These are phyloP conservation scores for Calycina herbarum DNA, from an alignment of 2,329 filamentous ascomycete genomes.

Conservation along the genomic window DNA sequence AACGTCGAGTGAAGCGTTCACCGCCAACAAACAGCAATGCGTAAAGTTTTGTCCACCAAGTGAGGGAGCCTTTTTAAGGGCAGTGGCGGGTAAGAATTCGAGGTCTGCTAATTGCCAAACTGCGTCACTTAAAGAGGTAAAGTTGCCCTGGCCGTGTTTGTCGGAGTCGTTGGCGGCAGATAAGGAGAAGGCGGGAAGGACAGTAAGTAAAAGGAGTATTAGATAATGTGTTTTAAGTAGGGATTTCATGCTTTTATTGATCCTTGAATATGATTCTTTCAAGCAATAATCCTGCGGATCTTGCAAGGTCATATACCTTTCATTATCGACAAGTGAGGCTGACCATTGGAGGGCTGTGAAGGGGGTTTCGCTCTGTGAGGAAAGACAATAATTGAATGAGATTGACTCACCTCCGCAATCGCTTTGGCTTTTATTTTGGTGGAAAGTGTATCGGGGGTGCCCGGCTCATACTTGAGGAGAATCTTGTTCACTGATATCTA, in stretches of 20 bases:
- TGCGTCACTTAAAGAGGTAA: conserved; percentile 11
- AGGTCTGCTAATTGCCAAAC: conserved; percentile 12
- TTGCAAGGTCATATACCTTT: neutral
- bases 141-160: conserved; percentile 8
- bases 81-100: neutral
- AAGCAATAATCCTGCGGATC: neutral
- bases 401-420: neutral
- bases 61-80: neutral
- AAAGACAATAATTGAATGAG: neutral
- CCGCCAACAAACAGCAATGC: conserved; percentile 23
- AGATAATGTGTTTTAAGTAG: neutral
- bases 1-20: conserved; percentile 18
- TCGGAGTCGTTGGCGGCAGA: neutral
- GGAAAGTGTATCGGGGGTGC: too few species aligned
- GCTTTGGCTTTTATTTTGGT: neutral
- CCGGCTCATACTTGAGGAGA: too few species aligned
- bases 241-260: neutral
- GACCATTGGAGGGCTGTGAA: neutral
- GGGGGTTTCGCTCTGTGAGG: neutral
- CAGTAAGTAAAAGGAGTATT: neutral
- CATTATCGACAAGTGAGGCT: conserved; percentile 8
- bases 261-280: neutral
- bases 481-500: too few species aligned
- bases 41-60: conserved; percentile 23
- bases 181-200: neutral